Evolutionary conservation across 1,284 basidiomycete species (phyloP).

Genomic region (Farysia itapuensis): DNA sequence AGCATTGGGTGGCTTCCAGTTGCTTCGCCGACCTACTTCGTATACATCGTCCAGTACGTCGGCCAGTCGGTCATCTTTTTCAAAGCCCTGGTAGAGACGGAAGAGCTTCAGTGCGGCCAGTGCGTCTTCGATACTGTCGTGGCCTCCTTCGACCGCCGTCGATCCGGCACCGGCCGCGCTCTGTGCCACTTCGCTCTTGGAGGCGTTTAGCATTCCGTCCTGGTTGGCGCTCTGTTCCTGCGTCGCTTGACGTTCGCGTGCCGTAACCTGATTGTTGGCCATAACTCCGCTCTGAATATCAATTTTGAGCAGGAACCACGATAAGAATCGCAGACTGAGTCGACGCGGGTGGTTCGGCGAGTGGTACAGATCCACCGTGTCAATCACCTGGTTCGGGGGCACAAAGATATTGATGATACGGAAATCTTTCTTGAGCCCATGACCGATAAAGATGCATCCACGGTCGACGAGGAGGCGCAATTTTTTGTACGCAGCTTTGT

Average conservation of each 20-base stretch:
- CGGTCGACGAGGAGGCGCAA: conserved; percentile 88
- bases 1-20: conserved; percentile 39
- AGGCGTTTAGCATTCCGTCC: not conserved
- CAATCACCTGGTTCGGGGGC: conserved; percentile 89
- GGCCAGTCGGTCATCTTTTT: conserved; percentile 77
- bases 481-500: conserved; percentile 97
- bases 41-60: conserved; percentile 77
- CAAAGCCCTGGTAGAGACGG: conserved; percentile 77
- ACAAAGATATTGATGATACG: conserved; percentile 98
- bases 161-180: conserved; percentile 14
- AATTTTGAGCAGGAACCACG: conserved; percentile 86
- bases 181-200: conserved; percentile 1
- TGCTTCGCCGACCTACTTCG: conserved; percentile 62
- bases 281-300: conserved; percentile 79
- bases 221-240: not conserved
- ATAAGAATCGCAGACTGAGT: conserved; percentile 87
- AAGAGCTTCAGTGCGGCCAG: conserved; percentile 83
- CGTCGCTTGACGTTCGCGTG: conserved; percentile 51
- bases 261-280: conserved; percentile 30
- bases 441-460: conserved; percentile 95
- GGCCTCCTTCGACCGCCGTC: conserved; percentile 62
- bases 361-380: conserved; percentile 94
- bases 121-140: conserved; percentile 93
- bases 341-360: conserved; percentile 78
- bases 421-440: conserved; percentile 99